A percentile compares a stretch with the other conserved stretches of the same genome.
phyloP scores from a whole-genome alignment of 371 early-diverging fungal species.

The Mucor indicus region DNA sequence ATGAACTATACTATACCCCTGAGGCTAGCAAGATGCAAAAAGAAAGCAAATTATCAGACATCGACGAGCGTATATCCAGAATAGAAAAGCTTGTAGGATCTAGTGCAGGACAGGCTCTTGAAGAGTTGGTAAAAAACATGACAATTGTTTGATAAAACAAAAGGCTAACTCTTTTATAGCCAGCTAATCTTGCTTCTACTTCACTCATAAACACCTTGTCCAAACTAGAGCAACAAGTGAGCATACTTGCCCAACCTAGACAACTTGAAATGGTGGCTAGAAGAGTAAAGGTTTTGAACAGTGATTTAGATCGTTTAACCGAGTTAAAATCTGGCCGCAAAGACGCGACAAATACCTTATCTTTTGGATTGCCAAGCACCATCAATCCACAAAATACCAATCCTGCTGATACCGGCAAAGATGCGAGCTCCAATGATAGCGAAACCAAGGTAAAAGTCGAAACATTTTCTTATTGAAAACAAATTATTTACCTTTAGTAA shows the following conservation, averaged over 20 bases:
- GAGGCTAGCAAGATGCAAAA: conserved; percentile 59
- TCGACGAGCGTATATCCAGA: conserved; percentile 78
- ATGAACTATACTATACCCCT: conserved; percentile 78
- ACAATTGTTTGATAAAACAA: background rate
- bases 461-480: conserved; percentile 5
- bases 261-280: conserved; percentile 73
- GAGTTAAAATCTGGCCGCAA: conserved; percentile 58
- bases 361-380: conserved; percentile 16
- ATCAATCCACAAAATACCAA: conserved; percentile 2
- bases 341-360: conserved; percentile 32
- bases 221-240: conserved; percentile 77
- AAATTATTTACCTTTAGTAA: background rate
- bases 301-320: conserved; percentile 74
- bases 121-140: conserved; percentile 40
- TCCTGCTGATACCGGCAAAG: conserved; percentile 3
- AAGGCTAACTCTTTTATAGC: conserved; percentile 15
- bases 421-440: conserved; percentile 10
- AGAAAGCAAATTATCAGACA: conserved; percentile 57
- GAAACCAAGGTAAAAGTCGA: conserved; percentile 15
- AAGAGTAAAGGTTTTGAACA: conserved; percentile 67
- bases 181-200: conserved; percentile 31
- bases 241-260: conserved; percentile 74
- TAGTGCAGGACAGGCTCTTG: conserved; percentile 54
- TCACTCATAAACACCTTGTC: conserved; percentile 69
- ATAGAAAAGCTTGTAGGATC: conserved; percentile 83